These are phyloP conservation scores for Fusarium pininemorale DNA, from an alignment of 2,329 filamentous ascomycete species.

Conservation along the genomic window DNA sequence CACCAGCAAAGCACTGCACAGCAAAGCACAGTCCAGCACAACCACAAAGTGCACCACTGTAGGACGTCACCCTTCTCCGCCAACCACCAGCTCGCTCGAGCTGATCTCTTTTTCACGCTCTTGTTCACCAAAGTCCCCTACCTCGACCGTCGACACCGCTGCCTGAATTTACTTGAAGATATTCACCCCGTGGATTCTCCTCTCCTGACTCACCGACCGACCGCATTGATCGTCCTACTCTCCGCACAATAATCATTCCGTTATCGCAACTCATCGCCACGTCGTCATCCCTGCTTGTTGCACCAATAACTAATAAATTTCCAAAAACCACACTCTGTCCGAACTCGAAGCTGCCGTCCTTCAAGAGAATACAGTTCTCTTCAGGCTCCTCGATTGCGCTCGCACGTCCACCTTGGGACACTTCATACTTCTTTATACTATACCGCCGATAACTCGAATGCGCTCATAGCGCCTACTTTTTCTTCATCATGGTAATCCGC, in stretches of 20 bases:
- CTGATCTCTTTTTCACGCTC: constrained; percentile 16
- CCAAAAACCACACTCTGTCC: background rate
- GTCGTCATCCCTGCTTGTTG: constrained; percentile 15
- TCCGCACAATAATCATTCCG: constrained; percentile 2
- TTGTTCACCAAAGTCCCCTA: background rate
- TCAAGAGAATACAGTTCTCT: background rate
- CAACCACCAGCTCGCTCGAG: constrained; percentile 3
- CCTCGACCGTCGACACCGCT: background rate
- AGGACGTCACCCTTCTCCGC: constrained; percentile 31
- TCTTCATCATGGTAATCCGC: constrained; percentile 62
- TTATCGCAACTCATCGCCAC: constrained; percentile 31
- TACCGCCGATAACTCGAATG: constrained; percentile 47
- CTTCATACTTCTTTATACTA: constrained; percentile 15
- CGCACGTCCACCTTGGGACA: background rate
- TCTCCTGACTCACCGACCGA: constrained; percentile 8
- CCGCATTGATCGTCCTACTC: constrained; percentile 8
- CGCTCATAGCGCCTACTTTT: constrained; percentile 46
- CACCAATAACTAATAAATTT: background rate
- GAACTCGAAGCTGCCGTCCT: background rate
- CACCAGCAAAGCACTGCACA: constrained; percentile 8
- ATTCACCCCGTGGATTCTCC: constrained; percentile 1
- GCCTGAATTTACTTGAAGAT: constrained; percentile 3
- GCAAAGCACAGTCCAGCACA: background rate
- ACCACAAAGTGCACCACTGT: constrained; percentile 9
- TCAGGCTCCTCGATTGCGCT: background rate